Base-by-base conservation (phyloP, 2,329 filamentous ascomycete species). In the Alternaria dauci region DNA sequence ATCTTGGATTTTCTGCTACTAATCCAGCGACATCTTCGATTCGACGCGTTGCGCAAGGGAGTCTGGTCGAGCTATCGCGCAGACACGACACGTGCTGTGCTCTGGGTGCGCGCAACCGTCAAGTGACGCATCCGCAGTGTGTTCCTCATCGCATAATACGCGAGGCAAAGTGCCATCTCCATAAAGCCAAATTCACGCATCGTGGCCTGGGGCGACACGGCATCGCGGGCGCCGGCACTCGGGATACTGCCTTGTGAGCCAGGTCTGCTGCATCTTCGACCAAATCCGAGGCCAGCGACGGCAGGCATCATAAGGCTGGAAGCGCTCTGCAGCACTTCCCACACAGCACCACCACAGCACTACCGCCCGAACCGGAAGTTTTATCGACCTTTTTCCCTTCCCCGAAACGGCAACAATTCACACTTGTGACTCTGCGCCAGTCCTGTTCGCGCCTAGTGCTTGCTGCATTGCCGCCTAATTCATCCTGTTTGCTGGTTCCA, bases 101-200 rank as follows among this genome's bases (percentile, higher is more conserved):
- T 66, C 71, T 66, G 73, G 71, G 73, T 72, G 73, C 72, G 73
- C 72, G 71, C 72, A 70, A 68, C 63, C 71, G 73, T 74, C 74
- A 66, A 76, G 75, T 78, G 75, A 76, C 70, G 71, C 71, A 68
- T 68, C 73, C 64, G 60, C 72, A 69, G 73, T 72, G 73, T 72
- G 70, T 65, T 66, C 59, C 51, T 65, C 68, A 65, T 71, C 66
- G 70, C 73, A 70, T 75, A 74, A 74, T 68, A 70, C 71, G 68
- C 71, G 65, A 73, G 68, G 71, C 67, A 55, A 65, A 67, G 72
- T 76, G 73, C 68, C 71, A 57, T 63, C 63, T 67, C 70, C 58
- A 63, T 71, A 67, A 65, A 68, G 66, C 68, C 67, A 71, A 69
- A 71, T 59, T 67, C 67, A 63, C 72, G 59, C 54, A 67, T 68